phyloP scores from a whole-genome alignment of 352 stramenopile genomes.

The Pythium volutum region DNA sequence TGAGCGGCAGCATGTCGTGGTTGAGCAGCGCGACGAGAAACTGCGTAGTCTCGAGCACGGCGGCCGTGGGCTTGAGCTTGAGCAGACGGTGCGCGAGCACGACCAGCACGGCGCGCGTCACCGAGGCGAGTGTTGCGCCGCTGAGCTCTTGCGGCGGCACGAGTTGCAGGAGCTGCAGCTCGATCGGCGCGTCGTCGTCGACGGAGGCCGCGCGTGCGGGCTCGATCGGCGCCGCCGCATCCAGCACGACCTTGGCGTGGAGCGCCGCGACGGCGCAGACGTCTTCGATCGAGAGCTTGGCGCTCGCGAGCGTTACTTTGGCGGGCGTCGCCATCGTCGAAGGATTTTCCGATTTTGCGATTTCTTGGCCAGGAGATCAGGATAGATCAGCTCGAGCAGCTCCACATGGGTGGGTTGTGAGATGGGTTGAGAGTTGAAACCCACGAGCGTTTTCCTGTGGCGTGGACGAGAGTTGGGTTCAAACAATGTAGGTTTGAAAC shows the following conservation, averaged over 20 bases:
- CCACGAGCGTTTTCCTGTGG: slow-evolving; percentile 8
- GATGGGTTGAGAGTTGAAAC: neutral
- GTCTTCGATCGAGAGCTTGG: slow-evolving; percentile 56
- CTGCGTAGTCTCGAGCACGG: slow-evolving; percentile 30
- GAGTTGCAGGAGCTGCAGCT: slow-evolving; percentile 8
- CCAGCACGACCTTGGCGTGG: slow-evolving; percentile 37
- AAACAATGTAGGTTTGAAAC: neutral
- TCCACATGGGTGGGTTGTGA: slow-evolving; percentile 1
- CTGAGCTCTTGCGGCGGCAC: slow-evolving; percentile 1
- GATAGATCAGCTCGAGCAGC: neutral
- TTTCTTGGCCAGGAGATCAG: neutral
- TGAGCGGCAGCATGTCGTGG: slow-evolving; percentile 40
- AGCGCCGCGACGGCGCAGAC: slow-evolving; percentile 59
- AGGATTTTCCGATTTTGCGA: neutral
- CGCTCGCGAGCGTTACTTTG: slow-evolving; percentile 50
- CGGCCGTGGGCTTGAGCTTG: slow-evolving; percentile 33
- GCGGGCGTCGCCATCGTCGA: slow-evolving; percentile 33
- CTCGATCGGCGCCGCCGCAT: slow-evolving; percentile 18
- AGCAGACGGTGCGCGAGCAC: slow-evolving; percentile 45
- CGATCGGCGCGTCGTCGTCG: slow-evolving; percentile 7
- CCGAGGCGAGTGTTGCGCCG: slow-evolving; percentile 1
- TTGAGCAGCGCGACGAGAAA: slow-evolving; percentile 65
- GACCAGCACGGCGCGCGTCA: slow-evolving; percentile 36
- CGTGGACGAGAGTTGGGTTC: neutral
- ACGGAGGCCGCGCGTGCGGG: slow-evolving; percentile 6